Percentiles rank a stretch among this genome's conserved stretches.
These are phyloP conservation scores for Eucalyptus camaldulensis DNA, from an alignment of 345 rosid genomes.

Conservation along the genomic window DNA sequence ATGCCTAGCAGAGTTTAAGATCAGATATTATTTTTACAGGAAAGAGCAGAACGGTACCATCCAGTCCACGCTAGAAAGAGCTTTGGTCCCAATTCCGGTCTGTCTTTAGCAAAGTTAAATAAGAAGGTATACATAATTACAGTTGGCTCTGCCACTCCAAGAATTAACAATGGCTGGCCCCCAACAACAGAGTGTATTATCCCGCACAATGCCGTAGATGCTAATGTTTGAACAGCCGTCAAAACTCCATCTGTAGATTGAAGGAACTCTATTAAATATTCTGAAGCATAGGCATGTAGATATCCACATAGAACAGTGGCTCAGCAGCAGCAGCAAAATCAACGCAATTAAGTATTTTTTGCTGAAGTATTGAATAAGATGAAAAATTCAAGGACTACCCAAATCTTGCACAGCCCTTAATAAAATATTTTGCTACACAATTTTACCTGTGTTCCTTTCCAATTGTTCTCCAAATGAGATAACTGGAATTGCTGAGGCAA, in stretches of 20 bases:
- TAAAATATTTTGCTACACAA: not conserved
- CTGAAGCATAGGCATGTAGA: not conserved
- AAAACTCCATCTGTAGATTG: constrained; percentile 53
- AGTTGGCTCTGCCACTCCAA: constrained; percentile 98
- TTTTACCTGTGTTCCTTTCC: constrained; percentile 75
- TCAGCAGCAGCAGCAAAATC: not conserved
- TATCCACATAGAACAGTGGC: not conserved
- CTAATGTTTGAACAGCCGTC: constrained; percentile 88
- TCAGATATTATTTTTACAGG: not conserved
- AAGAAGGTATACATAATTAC: constrained; percentile 94
- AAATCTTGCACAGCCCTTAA: not conserved
- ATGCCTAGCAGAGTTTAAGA: not conserved
- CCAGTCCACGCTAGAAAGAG: constrained; percentile 94
- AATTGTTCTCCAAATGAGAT: constrained; percentile 91
- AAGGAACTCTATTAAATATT: not conserved
- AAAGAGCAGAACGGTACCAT: constrained; percentile 37
- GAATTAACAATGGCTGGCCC: constrained; percentile 88
- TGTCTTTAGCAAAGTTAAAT: constrained; percentile 79
- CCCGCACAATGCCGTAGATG: constrained; percentile 89
- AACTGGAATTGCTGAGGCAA: constrained; percentile 94
- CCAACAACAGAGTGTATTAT: constrained; percentile 75
- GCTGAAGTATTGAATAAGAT: not conserved
- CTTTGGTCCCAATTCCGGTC: constrained; percentile 63
- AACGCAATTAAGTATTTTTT: not conserved
- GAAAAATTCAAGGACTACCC: not conserved